Percentiles rank a stretch among this genome's conserved stretches.
Conservation (phyloP, 495 filamentous ascomycete genomes). For the Penicillium ochrochloron region DNA sequence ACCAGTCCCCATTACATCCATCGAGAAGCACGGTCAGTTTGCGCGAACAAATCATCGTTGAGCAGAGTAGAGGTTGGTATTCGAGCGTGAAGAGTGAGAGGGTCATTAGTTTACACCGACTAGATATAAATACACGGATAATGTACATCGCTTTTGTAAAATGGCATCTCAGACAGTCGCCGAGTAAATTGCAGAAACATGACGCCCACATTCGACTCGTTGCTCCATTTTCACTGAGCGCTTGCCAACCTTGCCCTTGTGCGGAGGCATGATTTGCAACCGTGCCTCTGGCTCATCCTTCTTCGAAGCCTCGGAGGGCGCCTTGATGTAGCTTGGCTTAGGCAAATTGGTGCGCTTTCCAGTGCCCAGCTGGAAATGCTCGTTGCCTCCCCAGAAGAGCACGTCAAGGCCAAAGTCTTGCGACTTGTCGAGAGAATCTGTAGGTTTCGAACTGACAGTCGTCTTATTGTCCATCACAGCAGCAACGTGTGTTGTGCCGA, state of each 20-base stretch:
- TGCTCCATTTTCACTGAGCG: conserved; percentile 79
- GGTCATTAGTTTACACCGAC: conserved; percentile 12
- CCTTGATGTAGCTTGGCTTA: conserved; percentile 76
- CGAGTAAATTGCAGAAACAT: conserved; percentile 80
- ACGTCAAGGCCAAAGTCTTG: conserved; percentile 83
- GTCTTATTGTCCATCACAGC: conserved; percentile 83
- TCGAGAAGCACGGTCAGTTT: not conserved
- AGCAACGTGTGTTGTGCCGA: conserved; percentile 77
- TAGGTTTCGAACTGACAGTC: conserved; percentile 56
- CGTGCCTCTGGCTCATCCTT: conserved; percentile 67
- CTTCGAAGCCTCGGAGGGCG: conserved; percentile 61
- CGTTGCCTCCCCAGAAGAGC: conserved; percentile 93
- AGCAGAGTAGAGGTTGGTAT: not conserved
- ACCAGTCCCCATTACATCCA: not conserved
- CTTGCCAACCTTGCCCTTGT: conserved; percentile 66
- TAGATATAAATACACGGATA: conserved; percentile 26
- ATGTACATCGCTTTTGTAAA: conserved; percentile 30
- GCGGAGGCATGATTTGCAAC: conserved; percentile 83
- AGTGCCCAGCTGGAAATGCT: conserved; percentile 89
- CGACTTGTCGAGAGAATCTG: conserved; percentile 48
- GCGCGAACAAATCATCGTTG: not conserved
- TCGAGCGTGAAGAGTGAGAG: not conserved
- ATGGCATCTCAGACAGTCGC: conserved; percentile 31
- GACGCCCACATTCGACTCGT: conserved; percentile 83
- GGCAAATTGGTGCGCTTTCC: conserved; percentile 81